Evolutionary conservation across 805 yeast species (phyloP), one percentile per base, ranked within the genome.

Genomic region (Danielia reshetovae): DNA sequence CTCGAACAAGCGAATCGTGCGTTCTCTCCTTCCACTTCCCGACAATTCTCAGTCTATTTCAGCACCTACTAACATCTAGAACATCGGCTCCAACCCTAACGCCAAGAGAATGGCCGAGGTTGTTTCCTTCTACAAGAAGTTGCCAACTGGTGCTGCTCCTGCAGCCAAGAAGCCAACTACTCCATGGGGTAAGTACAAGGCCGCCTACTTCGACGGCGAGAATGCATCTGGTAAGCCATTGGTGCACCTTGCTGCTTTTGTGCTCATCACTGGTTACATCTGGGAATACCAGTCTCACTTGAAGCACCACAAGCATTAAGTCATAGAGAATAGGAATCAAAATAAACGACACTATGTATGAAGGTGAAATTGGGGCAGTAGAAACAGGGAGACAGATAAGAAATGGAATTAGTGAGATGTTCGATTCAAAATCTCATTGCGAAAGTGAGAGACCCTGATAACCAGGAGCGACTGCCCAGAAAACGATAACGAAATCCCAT

Each of bases 21-120:
- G n/a, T n/a, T n/a, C n/a, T n/a, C n/a, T n/a, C n/a, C n/a, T n/a
- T n/a, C n/a, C n/a, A n/a, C n/a, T n/a, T n/a, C n/a, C n/a, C n/a
- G n/a, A n/a, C n/a, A n/a, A n/a, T n/a, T n/a, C n/a, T n/a, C n/a
- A n/a, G n/a, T n/a, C n/a, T n/a, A n/a, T n/a, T n/a, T n/a, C n/a
- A n/a, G n/a, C n/a, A n/a, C 14, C 26, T 52, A 54, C 60, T 52
- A 52, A 65, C 70, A 31, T 39, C 18, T 61, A 81, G 83, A 89
- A 87, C 83, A 74, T 93, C 51, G 95, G 96, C 41, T 77, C 95
- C 43, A 87, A 88, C 71, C 96, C 97, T 57, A 84, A 90, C 55
- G 97, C 97, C 54, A 86, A 87, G 77, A 86, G 95, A 72, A 86
- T 93, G 82, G 82, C 86, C 50, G 85, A 85, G 64, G 95, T 90